Evolutionary conservation across 2,329 filamentous ascomycete species (phyloP).

Genomic region (Orbilia javanica): DNA sequence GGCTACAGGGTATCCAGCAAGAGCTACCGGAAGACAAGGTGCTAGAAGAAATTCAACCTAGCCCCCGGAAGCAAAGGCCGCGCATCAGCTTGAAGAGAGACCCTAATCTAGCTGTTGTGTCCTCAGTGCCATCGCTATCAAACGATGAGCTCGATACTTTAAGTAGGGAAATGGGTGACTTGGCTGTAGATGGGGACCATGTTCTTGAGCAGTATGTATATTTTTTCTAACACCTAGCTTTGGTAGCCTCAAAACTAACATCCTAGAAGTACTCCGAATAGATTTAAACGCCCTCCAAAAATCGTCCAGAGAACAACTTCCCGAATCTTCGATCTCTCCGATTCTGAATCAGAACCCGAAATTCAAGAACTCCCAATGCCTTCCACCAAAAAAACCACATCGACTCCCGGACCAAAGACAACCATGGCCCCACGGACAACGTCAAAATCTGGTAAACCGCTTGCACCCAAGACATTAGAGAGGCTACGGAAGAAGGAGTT

Average conservation of each 20-base stretch:
- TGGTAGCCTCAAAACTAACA: background rate
- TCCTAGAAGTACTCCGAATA: constrained; percentile 40
- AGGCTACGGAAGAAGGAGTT: constrained; percentile 30
- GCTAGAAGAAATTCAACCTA: constrained; percentile 17
- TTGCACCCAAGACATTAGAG: constrained; percentile 41
- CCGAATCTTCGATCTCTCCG: constrained; percentile 45
- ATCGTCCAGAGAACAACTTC: constrained; percentile 41
- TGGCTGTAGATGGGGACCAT: constrained; percentile 44
- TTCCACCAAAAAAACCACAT: background rate
- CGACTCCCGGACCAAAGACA: background rate
- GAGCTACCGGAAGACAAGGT: background rate
- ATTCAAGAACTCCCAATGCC: background rate
- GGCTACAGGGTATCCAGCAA: background rate
- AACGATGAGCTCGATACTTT: constrained; percentile 37
- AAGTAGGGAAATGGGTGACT: constrained; percentile 32
- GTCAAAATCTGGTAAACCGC: constrained; percentile 24
- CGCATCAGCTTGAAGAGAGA: constrained; percentile 22
- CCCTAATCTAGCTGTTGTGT: background rate
- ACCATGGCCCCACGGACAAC: constrained; percentile 27
- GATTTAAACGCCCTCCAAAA: constrained; percentile 43
- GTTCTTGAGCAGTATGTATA: constrained; percentile 44
- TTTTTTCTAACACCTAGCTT: too few relatives aligned
- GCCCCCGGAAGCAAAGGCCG: constrained; percentile 12
- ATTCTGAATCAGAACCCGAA: constrained; percentile 40
- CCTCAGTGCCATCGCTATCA: background rate